Conservation (phyloP, 1,284 basidiomycete species). For the Puccinia triticina region DNA sequence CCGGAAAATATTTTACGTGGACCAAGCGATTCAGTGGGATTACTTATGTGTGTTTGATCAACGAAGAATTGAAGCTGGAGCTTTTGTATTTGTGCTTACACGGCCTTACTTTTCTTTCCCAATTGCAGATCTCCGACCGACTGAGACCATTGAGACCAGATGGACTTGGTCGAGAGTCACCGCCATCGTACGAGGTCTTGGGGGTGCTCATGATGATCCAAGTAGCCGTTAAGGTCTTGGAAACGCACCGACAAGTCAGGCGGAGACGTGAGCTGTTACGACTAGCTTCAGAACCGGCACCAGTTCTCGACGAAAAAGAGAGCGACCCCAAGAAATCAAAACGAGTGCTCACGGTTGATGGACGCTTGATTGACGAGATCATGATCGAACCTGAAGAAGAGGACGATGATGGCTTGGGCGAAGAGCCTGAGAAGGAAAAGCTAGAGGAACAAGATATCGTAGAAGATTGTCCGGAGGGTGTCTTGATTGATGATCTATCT, state of each 20-base stretch:
- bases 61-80: neutral
- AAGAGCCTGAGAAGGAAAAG: neutral
- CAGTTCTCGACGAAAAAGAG: neutral
- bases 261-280: conserved; percentile 22
- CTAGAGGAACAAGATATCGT: neutral
- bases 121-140: conserved; percentile 36
- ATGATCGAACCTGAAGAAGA: conserved; percentile 26
- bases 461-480: conserved; percentile 40
- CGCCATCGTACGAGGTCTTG: conserved; percentile 45
- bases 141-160: conserved; percentile 32
- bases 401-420: neutral
- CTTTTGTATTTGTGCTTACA: neutral
- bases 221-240: conserved; percentile 12
- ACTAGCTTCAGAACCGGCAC: conserved; percentile 8
- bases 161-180: conserved; percentile 31
- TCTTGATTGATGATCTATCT: neutral
- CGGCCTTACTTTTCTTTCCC: neutral
- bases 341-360: conserved; percentile 37
- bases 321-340: neutral
- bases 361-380: conserved; percentile 38
- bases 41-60: conserved; percentile 56
- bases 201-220: conserved; percentile 45
- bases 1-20: conserved; percentile 60
- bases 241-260: neutral
- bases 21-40: conserved; percentile 60